A percentile compares a stretch with the other conserved stretches of the same genome.
phyloP scores from a whole-genome alignment of 768 basidiomycete genomes.

The Termitomyces sp. region DNA sequence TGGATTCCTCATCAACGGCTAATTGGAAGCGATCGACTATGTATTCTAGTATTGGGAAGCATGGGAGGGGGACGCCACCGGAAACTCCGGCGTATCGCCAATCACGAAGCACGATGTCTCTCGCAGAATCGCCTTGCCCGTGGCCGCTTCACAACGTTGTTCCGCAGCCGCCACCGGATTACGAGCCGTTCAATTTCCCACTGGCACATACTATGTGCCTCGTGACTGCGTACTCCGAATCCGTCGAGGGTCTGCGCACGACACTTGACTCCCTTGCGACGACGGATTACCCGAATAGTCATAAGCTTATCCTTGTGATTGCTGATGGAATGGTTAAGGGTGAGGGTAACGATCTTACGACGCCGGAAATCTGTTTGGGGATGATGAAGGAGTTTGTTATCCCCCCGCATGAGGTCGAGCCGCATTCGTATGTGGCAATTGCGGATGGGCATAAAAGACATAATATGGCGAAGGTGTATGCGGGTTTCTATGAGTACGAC shows the following conservation, averaged over 20 bases:
- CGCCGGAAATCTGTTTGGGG: constrained; percentile 86
- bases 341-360: constrained; percentile 81
- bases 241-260: constrained; percentile 91
- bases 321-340: constrained; percentile 99
- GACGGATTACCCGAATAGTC: constrained; percentile 97
- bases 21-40: constrained; percentile 57
- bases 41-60: constrained; percentile 41
- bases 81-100: constrained; percentile 66
- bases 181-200: constrained; percentile 94
- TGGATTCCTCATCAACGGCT: constrained; percentile 44
- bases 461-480: constrained; percentile 98
- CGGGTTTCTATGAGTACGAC: constrained; percentile 96
- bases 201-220: constrained; percentile 91
- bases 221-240: constrained; percentile 98
- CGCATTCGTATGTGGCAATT: constrained; percentile 96
- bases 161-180: constrained; percentile 87
- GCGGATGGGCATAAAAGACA: constrained; percentile 99
- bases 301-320: constrained; percentile 93
- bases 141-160: constrained; percentile 91
- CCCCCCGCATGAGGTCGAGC: constrained; percentile 75
- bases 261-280: constrained; percentile 98
- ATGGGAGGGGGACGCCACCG: constrained; percentile 58
- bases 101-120: constrained; percentile 79
- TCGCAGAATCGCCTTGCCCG: constrained; percentile 75
- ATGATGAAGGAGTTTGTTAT: constrained; percentile 98